Conservation (phyloP, 768 basidiomycete genomes). For the Xerocomellus chrysenteron region DNA sequence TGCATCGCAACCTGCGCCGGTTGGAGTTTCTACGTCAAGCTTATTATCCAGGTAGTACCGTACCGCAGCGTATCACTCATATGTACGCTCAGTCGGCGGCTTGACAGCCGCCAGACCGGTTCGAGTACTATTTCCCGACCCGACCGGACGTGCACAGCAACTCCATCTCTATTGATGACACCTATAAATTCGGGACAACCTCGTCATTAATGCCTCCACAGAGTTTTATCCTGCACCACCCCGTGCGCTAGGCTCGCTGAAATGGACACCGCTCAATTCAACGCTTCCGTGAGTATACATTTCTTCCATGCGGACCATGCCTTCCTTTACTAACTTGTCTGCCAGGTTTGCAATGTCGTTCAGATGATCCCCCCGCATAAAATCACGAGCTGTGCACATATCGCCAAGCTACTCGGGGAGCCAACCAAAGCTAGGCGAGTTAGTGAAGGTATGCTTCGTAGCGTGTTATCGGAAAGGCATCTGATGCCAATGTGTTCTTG, state of each 20-base stretch:
- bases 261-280: conserved; percentile 22
- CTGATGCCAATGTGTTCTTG: not conserved
- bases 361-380: conserved; percentile 62
- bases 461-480: not conserved
- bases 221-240: not conserved
- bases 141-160: not conserved
- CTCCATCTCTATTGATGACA: no score
- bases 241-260: not conserved
- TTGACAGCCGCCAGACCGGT: not conserved
- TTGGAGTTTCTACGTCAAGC: not conserved
- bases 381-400: conserved; percentile 76
- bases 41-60: not conserved
- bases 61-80: not conserved
- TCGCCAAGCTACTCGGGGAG: conserved; percentile 76
- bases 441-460: conserved; percentile 59
- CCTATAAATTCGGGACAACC: not conserved
- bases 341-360: conserved; percentile 66
- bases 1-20: not conserved
- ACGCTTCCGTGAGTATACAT: conserved; percentile 12
- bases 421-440: conserved; percentile 74
- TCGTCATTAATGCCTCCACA: not conserved
- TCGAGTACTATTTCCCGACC: not conserved
- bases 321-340: not conserved
- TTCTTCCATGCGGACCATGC: no score
- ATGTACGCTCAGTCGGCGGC: no score